Conservation (phyloP, 805 yeast genomes). For the Cyberlindnera euphorbiae region DNA sequence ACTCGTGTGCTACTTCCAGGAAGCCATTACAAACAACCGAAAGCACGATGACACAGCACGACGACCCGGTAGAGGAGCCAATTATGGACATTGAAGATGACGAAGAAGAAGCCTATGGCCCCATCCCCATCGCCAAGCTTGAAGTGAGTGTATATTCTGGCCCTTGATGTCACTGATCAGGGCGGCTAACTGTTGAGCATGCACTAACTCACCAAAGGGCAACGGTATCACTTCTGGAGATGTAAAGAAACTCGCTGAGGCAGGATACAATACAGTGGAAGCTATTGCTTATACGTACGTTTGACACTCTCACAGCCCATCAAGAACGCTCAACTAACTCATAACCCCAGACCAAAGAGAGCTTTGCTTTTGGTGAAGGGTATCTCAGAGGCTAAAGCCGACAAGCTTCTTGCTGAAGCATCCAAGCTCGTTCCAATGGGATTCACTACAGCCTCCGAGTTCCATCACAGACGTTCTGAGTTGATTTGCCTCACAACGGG, state of each 20-base stretch:
- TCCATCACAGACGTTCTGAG: constrained; percentile 84
- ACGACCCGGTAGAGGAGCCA: constrained; percentile 11
- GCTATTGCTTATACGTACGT: constrained; percentile 78
- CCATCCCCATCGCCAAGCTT: constrained; percentile 47
- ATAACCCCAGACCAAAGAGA: constrained; percentile 72
- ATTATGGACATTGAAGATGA: constrained; percentile 33
- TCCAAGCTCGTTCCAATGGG: constrained; percentile 90
- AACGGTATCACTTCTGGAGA: constrained; percentile 84
- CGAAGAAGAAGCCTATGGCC: constrained; percentile 54
- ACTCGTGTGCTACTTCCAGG: too few relatives aligned
- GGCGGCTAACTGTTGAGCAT: constrained; percentile 1
- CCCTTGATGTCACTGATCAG: too few relatives aligned
- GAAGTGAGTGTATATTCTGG: constrained; percentile 28
- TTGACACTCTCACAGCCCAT: too few relatives aligned
- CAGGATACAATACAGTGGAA: constrained; percentile 86
- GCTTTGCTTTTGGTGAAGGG: constrained; percentile 77
- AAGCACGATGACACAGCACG: constrained; percentile 13
- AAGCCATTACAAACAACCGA: background rate
- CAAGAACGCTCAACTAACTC: too few relatives aligned
- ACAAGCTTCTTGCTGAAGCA: constrained; percentile 75
- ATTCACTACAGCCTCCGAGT: constrained; percentile 94
- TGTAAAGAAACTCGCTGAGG: constrained; percentile 71
- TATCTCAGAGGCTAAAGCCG: constrained; percentile 93
- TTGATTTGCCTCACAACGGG: constrained; percentile 94
- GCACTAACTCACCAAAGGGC: too few relatives aligned